Evolutionary conservation across 2,329 filamentous ascomycete genomes (phyloP), one percentile per base, ranked within the genome.

Genomic region (Aspergillus jensenii): DNA sequence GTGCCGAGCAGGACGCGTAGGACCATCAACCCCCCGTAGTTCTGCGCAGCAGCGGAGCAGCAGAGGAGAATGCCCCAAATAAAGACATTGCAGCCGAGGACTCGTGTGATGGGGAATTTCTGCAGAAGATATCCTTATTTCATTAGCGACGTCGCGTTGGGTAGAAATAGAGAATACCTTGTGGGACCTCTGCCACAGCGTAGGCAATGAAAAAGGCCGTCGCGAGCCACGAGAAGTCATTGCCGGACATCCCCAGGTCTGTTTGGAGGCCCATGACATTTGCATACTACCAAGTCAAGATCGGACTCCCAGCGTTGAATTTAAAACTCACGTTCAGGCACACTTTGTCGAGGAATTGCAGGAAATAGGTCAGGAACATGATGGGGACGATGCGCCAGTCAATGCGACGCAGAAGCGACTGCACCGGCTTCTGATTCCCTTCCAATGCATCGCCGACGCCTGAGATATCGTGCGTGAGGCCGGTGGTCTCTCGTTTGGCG

Each of bases 281-380:
- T 17, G 84, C 85, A 66, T 89, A 89, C 81, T 87, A 60, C 7
- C 3, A 25, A 3, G 19, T 40, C 25, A 41, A 27, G n/a, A 51
- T 44, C 4, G 12, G 23, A 25, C 17, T 6, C 21, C 21, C 1
- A 17, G 4, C 4, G n/a, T 11, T 17, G 11, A 9, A 31, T 3
- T 9, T 12, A 0, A 35, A 3, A 44, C 51, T 45, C 15, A 55
- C 43, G 27, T 48, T 55, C 33, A 53, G 11, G 15, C 23, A 56
- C 59, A 87, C 82, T 72, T 88, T 88, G 75, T 87, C 85, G 45
- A 87, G 75, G 63, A 86, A 86, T 65, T 87, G 84, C 73, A 87
- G 78, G n/a, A 81, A 81, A 66, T 87, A 87, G 66, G 81, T 83
- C 45, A 78, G 71, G 59, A 87, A 86, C 82, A 87, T 85, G 53